phyloP scores from a whole-genome alignment of 1,284 basidiomycete genomes.

The Trametes pubescens region DNA sequence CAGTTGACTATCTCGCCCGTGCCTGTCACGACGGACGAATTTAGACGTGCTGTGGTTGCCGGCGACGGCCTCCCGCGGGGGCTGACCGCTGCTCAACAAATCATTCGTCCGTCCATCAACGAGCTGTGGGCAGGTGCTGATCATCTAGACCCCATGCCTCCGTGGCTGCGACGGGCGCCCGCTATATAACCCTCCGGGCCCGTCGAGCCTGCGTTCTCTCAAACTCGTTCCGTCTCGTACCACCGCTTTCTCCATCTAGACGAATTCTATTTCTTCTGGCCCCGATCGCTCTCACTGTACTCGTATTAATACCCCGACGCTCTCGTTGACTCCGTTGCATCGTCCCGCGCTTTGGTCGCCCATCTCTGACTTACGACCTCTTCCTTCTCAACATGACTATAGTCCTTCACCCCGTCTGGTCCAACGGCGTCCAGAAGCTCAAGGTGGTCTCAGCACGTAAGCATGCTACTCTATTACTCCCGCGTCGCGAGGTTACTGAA shows the following conservation, averaged over 20 bases:
- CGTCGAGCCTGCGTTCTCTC: constrained; percentile 9
- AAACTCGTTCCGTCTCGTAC: constrained; percentile 25
- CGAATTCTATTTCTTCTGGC: constrained; percentile 10
- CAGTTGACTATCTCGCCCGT: constrained; percentile 19
- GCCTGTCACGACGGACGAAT: constrained; percentile 27
- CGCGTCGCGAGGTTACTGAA: constrained; percentile 16
- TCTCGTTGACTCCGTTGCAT: constrained; percentile 17
- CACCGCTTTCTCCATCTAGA: constrained; percentile 17
- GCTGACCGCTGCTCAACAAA: constrained; percentile 16
- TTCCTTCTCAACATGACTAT: constrained; percentile 58
- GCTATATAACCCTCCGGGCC: constrained; percentile 24
- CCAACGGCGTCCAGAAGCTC: constrained; percentile 72
- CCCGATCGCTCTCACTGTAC: constrained; percentile 18
- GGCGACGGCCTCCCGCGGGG: constrained; percentile 12
- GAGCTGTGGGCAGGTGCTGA: constrained; percentile 23
- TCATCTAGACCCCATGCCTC: constrained; percentile 18
- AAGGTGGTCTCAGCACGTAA: constrained; percentile 65
- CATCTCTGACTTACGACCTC: constrained; percentile 11
- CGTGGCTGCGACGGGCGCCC: constrained; percentile 5
- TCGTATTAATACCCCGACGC: constrained; percentile 28
- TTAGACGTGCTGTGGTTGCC: constrained; percentile 19
- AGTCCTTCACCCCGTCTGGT: constrained; percentile 74
- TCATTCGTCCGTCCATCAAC: constrained; percentile 25
- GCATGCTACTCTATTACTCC: constrained; percentile 38
- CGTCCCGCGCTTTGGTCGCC: constrained; percentile 10